phyloP scores from a whole-genome alignment of 2,329 filamentous ascomycete species.

The Fusarium sp. region DNA sequence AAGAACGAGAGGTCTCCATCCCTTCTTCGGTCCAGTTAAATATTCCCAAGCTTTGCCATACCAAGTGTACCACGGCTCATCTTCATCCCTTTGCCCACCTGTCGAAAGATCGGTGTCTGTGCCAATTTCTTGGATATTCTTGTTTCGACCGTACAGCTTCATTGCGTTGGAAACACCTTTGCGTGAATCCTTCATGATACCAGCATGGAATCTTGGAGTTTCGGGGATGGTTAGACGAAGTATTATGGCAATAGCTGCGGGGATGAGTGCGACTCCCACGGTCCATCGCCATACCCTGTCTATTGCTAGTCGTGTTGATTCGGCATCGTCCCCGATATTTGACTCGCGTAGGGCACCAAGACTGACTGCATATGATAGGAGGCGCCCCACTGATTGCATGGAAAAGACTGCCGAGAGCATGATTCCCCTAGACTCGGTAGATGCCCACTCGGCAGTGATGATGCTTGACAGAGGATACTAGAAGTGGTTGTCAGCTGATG shows the following conservation, averaged over 20 bases:
- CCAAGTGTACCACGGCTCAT: conserved; percentile 11
- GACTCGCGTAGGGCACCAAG: not conserved
- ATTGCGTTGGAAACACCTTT: conserved; percentile 9
- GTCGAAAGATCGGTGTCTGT: not conserved
- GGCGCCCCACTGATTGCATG: conserved; percentile 11
- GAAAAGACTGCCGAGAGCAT: conserved; percentile 16
- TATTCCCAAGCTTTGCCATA: conserved; percentile 8
- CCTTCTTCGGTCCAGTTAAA: conserved; percentile 13
- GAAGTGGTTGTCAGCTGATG: not conserved
- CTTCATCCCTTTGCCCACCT: not conserved
- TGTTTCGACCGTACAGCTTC: conserved; percentile 1
- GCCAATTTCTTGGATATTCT: not conserved
- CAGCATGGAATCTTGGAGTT: conserved; percentile 11
- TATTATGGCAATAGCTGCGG: conserved; percentile 7
- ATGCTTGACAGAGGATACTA: conserved; percentile 13
- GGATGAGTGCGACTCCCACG: conserved; percentile 7
- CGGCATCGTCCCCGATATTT: not conserved
- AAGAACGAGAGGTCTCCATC: conserved; percentile 8
- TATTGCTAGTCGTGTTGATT: not conserved
- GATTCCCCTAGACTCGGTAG: conserved; percentile 7
- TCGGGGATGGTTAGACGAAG: conserved; percentile 13
- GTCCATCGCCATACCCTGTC: conserved; percentile 18
- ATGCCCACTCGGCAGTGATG: conserved; percentile 15
- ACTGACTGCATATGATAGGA: conserved; percentile 6
- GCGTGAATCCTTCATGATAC: conserved; percentile 8